A percentile compares a stretch with the other conserved stretches of the same genome.
These are phyloP conservation scores for Phytophthora nicotianae DNA, from an alignment of 352 stramenopile genomes.

Conservation along the genomic window DNA sequence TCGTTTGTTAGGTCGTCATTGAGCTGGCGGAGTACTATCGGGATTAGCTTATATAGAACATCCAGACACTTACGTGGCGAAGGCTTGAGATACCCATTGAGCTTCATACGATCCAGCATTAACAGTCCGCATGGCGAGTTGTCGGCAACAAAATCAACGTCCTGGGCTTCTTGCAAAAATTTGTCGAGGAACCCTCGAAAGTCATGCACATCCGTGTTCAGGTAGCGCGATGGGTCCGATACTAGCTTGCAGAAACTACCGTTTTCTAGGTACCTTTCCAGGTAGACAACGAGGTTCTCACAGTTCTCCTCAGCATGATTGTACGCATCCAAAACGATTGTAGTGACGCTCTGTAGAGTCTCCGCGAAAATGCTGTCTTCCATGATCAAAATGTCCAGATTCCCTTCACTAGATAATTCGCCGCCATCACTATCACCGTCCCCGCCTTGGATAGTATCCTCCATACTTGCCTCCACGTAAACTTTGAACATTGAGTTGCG, in stretches of 20 bases:
- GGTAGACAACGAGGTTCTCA: conserved; percentile 66
- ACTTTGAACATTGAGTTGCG: conserved; percentile 67
- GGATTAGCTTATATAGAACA: conserved; percentile 59
- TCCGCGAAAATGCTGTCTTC: conserved; percentile 67
- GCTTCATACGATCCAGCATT: conserved; percentile 57
- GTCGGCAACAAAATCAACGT: conserved; percentile 62
- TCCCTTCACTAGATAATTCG: conserved; percentile 48
- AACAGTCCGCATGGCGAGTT: conserved; percentile 52
- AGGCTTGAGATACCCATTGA: conserved; percentile 70
- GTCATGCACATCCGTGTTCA: conserved; percentile 54
- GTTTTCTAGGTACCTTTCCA: conserved; percentile 82
- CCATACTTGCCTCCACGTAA: conserved; percentile 64
- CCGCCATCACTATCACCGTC: conserved; percentile 47
- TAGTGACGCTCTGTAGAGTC: conserved; percentile 57
- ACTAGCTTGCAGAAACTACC: conserved; percentile 52
- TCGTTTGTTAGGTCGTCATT: conserved; percentile 65
- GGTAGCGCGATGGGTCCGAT: conserved; percentile 31
- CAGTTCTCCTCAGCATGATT: conserved; percentile 59
- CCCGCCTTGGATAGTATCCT: conserved; percentile 43
- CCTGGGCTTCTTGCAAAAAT: conserved; percentile 60
- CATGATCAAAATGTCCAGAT: conserved; percentile 84
- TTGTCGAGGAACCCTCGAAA: conserved; percentile 66
- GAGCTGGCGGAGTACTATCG: conserved; percentile 61
- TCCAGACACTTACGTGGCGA: conserved; percentile 69
- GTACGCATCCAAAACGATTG: conserved; percentile 61